Percentiles rank a stretch among this genome's conserved stretches.
These are phyloP conservation scores for Silene noctiflora DNA, from an alignment of 179 eudicot species.

Conservation along the genomic window DNA sequence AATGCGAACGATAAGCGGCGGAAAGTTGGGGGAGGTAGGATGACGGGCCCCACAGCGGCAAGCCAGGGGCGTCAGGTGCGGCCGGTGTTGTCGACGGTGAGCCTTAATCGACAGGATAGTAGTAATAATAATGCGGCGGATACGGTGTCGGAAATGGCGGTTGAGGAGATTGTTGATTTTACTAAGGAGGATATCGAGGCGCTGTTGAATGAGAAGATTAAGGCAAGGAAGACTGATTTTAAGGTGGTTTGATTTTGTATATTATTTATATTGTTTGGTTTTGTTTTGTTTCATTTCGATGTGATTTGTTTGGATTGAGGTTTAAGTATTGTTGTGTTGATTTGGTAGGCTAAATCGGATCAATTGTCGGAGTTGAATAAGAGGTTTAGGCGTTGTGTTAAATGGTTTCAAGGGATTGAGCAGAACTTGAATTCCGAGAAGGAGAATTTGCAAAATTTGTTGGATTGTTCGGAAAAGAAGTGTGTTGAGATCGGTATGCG, in stretches of 20 bases:
- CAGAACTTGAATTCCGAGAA: conserved; percentile 40
- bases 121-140: conserved; percentile 1
- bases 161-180: conserved; percentile 47
- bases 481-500: conserved; percentile 43
- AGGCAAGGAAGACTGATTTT: conserved; percentile 50
- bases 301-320: background rate
- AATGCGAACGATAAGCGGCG: conserved; percentile 34
- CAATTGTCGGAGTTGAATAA: conserved; percentile 48
- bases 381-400: conserved; percentile 49
- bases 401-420: conserved; percentile 59
- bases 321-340: background rate
- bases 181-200: conserved; percentile 36
- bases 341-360: conserved; percentile 52
- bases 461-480: conserved; percentile 44
- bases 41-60: conserved; percentile 36
- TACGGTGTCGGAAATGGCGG: conserved; percentile 23
- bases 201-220: conserved; percentile 58
- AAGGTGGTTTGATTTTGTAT: conserved; percentile 37
- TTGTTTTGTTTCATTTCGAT: background rate
- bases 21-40: conserved; percentile 28
- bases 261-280: background rate
- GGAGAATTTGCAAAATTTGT: conserved; percentile 37
- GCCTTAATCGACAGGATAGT: conserved; percentile 26
- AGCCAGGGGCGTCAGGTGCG: conserved; percentile 34
- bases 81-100: conserved; percentile 30